Conservation (phyloP, 106 monocot species). For the Dendrobium chrysotoxum region DNA sequence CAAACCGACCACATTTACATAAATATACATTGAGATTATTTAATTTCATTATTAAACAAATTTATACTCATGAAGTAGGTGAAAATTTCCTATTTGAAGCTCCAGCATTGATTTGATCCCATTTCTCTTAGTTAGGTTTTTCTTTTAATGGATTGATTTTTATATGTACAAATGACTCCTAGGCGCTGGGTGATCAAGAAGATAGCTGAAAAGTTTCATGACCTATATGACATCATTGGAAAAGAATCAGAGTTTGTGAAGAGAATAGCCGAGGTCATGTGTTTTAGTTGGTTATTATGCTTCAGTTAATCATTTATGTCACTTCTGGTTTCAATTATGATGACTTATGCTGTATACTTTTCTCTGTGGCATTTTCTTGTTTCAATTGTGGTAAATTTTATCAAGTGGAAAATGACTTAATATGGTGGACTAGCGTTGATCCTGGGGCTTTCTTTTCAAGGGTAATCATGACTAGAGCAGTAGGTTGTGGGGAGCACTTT, state of each 20-base stretch:
- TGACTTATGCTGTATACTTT: not conserved
- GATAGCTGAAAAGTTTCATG: constrained; percentile 27
- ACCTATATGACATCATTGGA: constrained; percentile 31
- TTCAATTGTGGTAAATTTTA: not conserved
- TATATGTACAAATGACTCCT: constrained; percentile 11
- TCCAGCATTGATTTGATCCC: not conserved
- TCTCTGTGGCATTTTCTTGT: not conserved
- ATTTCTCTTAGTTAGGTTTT: not conserved
- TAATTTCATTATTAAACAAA: not conserved
- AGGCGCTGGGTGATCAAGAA: constrained; percentile 72
- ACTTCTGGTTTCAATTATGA: not conserved
- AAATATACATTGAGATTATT: not conserved
- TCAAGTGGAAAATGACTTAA: not conserved
- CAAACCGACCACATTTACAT: too few species aligned
- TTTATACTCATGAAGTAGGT: not conserved
- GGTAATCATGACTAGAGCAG: not conserved
- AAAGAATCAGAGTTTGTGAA: constrained; percentile 69
- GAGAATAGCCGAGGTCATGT: constrained; percentile 65
- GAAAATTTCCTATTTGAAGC: not conserved
- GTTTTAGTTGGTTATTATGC: not conserved
- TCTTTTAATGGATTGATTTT: not conserved
- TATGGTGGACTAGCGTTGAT: not conserved
- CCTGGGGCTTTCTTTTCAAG: not conserved
- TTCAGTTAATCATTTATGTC: not conserved
- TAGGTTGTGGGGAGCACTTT: not conserved